phyloP scores from a whole-genome alignment of 2,329 filamentous ascomycete genomes.

The Aspergillus unguis region DNA sequence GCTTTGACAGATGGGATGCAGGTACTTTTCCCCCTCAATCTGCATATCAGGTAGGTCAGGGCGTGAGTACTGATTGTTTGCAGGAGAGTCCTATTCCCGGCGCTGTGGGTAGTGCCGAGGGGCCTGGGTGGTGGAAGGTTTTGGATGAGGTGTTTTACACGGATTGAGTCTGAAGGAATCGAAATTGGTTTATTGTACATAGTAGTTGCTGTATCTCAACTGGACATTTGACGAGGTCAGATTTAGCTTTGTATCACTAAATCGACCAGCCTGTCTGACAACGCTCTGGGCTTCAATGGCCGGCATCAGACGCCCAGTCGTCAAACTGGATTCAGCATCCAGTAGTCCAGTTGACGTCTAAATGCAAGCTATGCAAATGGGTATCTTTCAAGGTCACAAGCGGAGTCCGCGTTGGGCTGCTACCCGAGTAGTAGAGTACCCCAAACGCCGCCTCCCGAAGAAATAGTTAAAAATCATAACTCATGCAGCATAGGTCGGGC shows the following conservation, averaged over 20 bases:
- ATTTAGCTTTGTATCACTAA: too few relatives aligned
- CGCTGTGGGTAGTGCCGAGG: constrained; percentile 32
- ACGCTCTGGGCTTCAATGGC: background rate
- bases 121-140: constrained; percentile 37
- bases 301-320: background rate
- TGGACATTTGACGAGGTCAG: background rate
- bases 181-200: background rate
- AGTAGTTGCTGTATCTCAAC: background rate
- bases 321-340: background rate
- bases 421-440: constrained; percentile 18
- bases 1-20: constrained; percentile 74
- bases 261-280: background rate
- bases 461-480: constrained; percentile 18
- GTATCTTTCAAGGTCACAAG: constrained; percentile 23
- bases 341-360: background rate
- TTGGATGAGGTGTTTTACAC: constrained; percentile 36
- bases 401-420: constrained; percentile 10
- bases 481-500: constrained; percentile 14
- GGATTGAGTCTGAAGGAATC: constrained; percentile 17
- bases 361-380: constrained; percentile 21
- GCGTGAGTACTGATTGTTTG: background rate
- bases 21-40: constrained; percentile 30
- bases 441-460: constrained; percentile 22
- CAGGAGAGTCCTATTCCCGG: constrained; percentile 33
- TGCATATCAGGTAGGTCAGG: too few relatives aligned